phyloP scores from a whole-genome alignment of 2,329 filamentous ascomycete species.

The Aspergillus sp. region DNA sequence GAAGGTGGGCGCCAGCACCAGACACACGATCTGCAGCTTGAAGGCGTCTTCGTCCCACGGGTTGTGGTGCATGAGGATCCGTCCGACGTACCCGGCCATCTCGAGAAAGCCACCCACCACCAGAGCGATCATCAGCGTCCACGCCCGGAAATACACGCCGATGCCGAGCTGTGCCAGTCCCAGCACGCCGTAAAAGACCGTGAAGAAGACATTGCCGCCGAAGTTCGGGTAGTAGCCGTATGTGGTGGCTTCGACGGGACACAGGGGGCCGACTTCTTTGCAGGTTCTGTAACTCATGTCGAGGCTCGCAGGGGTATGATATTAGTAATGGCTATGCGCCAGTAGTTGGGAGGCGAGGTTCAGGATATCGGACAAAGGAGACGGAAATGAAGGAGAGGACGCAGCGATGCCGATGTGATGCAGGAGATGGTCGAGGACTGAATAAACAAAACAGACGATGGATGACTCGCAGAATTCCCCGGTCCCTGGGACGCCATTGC shows the following conservation, averaged over 20 bases:
- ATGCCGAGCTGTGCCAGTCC: slow-evolving; percentile 49
- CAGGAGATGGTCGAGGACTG: too few species aligned
- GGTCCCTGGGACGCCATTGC: not conserved
- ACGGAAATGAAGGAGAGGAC: not conserved
- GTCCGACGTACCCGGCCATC: slow-evolving; percentile 55
- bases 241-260: slow-evolving; percentile 47
- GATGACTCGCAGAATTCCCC: too few species aligned
- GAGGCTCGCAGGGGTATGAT: not conserved
- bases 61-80: slow-evolving; percentile 53
- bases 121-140: slow-evolving; percentile 54
- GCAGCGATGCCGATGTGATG: not conserved
- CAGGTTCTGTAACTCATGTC: slow-evolving; percentile 26
- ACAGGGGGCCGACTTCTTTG: slow-evolving; percentile 34
- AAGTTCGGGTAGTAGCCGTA: slow-evolving; percentile 56
- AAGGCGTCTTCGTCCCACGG: slow-evolving; percentile 51
- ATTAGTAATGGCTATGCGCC: not conserved
- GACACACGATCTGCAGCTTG: slow-evolving; percentile 53
- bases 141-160: slow-evolving; percentile 53
- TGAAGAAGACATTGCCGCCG: slow-evolving; percentile 52
- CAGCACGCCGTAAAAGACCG: slow-evolving; percentile 50
- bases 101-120: slow-evolving; percentile 50
- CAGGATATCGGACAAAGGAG: not conserved
- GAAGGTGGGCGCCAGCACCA: slow-evolving; percentile 58
- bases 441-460: too few species aligned
- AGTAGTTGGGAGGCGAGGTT: not conserved